These are phyloP conservation scores for Chondrostereum purpureum DNA, from an alignment of 1,284 basidiomycete genomes.

Conservation along the genomic window DNA sequence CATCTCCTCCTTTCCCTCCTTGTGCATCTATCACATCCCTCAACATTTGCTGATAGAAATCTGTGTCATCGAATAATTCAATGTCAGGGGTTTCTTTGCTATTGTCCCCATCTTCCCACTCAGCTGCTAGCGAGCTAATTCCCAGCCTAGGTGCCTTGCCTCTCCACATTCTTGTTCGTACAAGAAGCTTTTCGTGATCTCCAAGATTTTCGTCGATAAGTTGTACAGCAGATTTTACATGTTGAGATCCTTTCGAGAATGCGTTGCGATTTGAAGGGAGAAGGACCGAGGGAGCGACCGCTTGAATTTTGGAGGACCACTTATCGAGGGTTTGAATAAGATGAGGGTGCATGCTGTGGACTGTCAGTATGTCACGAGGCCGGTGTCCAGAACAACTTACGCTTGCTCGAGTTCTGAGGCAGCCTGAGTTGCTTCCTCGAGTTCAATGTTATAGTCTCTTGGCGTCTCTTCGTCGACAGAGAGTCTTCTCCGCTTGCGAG, in stretches of 20 bases:
- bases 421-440: conserved; percentile 39
- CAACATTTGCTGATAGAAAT: conserved; percentile 86
- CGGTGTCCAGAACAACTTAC: conserved; percentile 35
- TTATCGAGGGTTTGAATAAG: conserved; percentile 76
- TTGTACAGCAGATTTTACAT: conserved; percentile 56
- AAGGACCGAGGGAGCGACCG: conserved; percentile 74
- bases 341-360: conserved; percentile 57
- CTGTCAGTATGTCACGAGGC: conserved; percentile 6
- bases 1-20: conserved; percentile 35
- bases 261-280: conserved; percentile 62
- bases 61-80: conserved; percentile 80
- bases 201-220: conserved; percentile 66
- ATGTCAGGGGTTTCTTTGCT: conserved; percentile 31
- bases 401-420: conserved; percentile 46
- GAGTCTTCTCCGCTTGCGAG: conserved; percentile 54
- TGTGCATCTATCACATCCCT: conserved; percentile 81
- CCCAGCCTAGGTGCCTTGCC: conserved; percentile 40
- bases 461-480: conserved; percentile 16
- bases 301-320: conserved; percentile 92
- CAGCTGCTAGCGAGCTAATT: conserved; percentile 18
- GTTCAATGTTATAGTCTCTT: conserved; percentile 30
- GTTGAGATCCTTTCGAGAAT: conserved; percentile 46
- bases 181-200: conserved; percentile 49
- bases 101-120: conserved; percentile 22
- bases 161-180: conserved; percentile 49